Evolutionary conservation across 2,329 filamentous ascomycete genomes (phyloP).

Genomic region (Penicillium sp.): DNA sequence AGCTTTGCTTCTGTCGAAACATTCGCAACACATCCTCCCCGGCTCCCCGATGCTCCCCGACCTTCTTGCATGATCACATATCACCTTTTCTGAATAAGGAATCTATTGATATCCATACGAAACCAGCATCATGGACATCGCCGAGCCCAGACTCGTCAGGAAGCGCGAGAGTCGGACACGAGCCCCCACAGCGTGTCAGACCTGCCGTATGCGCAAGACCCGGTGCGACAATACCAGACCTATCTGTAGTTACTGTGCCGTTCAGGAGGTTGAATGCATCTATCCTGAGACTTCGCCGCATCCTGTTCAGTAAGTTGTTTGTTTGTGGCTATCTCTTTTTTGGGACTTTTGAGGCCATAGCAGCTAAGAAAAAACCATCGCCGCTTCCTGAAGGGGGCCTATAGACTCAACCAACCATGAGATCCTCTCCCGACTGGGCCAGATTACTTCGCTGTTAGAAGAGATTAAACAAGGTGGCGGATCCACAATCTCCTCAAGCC

Average conservation of each 20-base stretch:
- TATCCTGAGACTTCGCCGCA: slow-evolving; percentile 26
- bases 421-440: slow-evolving; percentile 22
- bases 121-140: slow-evolving; percentile 18
- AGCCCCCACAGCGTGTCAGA: slow-evolving; percentile 29
- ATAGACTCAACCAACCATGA: slow-evolving; percentile 24
- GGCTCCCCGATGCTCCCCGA: slow-evolving; percentile 25
- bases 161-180: slow-evolving; percentile 28
- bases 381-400: slow-evolving; percentile 11
- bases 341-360: neutral
- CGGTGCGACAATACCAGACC: slow-evolving; percentile 28
- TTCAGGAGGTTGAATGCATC: slow-evolving; percentile 24
- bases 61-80: neutral
- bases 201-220: slow-evolving; percentile 27
- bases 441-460: slow-evolving; percentile 24
- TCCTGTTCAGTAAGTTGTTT: slow-evolving; percentile 22
- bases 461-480: slow-evolving; percentile 23
- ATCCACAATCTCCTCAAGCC: slow-evolving; percentile 16
- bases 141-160: slow-evolving; percentile 14
- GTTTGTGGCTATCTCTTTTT: neutral
- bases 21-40: slow-evolving; percentile 5
- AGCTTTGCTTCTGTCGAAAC: slow-evolving; percentile 10
- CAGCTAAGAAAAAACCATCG: neutral
- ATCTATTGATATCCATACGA: neutral
- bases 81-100: slow-evolving; percentile 2
- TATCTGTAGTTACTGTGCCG: slow-evolving; percentile 26